phyloP scores from a whole-genome alignment of 257 asterid genomes.

The Verbascum thapsus region DNA sequence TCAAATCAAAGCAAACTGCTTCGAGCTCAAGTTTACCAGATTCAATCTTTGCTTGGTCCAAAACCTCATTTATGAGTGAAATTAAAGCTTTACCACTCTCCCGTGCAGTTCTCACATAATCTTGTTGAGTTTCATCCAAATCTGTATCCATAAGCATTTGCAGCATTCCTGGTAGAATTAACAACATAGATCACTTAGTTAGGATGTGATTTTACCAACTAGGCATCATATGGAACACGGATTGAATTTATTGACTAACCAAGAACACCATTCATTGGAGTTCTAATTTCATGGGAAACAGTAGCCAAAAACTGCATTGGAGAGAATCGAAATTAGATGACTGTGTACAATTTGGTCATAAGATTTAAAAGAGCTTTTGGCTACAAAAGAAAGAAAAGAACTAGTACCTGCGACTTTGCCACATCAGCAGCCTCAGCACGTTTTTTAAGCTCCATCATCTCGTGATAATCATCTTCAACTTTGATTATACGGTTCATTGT shows the following conservation, averaged over 20 bases:
- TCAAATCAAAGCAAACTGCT: slow-evolving; percentile 46
- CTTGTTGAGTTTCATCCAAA: slow-evolving; percentile 93
- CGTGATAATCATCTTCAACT: slow-evolving; percentile 82
- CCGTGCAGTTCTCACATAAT: slow-evolving; percentile 92
- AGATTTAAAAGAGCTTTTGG: not conserved
- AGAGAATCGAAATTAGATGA: slow-evolving; percentile 29
- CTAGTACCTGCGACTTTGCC: slow-evolving; percentile 84
- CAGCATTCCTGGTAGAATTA: slow-evolving; percentile 70
- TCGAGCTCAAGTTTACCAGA: slow-evolving; percentile 98
- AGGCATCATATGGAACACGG: slow-evolving; percentile 3
- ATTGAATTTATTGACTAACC: slow-evolving; percentile 52
- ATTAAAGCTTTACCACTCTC: slow-evolving; percentile 98
- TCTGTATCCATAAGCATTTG: slow-evolving; percentile 97
- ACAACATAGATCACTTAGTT: slow-evolving; percentile 9
- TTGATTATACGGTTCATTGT: slow-evolving; percentile 79
- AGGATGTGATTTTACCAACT: slow-evolving; percentile 6
- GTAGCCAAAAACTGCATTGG: slow-evolving; percentile 92
- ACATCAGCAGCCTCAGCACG: slow-evolving; percentile 91
- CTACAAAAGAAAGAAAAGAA: slow-evolving; percentile 17
- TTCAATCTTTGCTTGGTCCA: slow-evolving; percentile 98
- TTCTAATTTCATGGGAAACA: slow-evolving; percentile 98
- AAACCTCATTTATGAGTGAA: slow-evolving; percentile 91
- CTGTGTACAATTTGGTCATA: slow-evolving; percentile 11
- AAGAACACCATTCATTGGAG: slow-evolving; percentile 99
- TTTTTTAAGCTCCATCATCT: slow-evolving; percentile 76